These are phyloP conservation scores for Trichoderma arundinaceum DNA, from an alignment of 2,329 filamentous ascomycete species.

Conservation along the genomic window DNA sequence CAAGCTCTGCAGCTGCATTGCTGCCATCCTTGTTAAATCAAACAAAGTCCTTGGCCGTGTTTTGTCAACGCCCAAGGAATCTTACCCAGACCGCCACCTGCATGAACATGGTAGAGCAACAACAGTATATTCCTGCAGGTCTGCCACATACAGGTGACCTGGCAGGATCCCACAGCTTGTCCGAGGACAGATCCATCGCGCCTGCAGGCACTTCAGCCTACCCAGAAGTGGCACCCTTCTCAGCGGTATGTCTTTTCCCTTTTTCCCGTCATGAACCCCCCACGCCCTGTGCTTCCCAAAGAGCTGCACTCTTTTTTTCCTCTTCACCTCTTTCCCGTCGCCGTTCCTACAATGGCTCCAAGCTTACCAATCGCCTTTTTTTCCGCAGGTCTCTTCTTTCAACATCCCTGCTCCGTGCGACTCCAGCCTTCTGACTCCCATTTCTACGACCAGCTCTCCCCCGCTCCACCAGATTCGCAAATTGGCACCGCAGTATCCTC, in stretches of 20 bases:
- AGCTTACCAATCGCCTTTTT: slow-evolving; percentile 20
- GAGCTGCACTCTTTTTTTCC: slow-evolving; percentile 5
- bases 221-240: slow-evolving; percentile 42
- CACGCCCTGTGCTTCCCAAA: neutral
- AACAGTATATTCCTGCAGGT: slow-evolving; percentile 44
- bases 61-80: slow-evolving; percentile 27
- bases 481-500: slow-evolving; percentile 49
- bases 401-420: slow-evolving; percentile 48
- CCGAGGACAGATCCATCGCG: slow-evolving; percentile 38
- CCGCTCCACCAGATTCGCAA: slow-evolving; percentile 53
- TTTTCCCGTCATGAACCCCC: neutral
- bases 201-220: slow-evolving; percentile 37
- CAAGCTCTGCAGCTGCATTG: slow-evolving; percentile 3
- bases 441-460: slow-evolving; percentile 56
- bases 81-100: slow-evolving; percentile 6
- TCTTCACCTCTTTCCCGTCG: neutral
- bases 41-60: slow-evolving; percentile 7
- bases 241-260: slow-evolving; percentile 41
- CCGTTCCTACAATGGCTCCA: slow-evolving; percentile 3
- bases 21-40: neutral
- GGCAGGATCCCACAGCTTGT: slow-evolving; percentile 40
- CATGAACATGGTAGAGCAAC: slow-evolving; percentile 47
- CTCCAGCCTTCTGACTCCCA: slow-evolving; percentile 56
- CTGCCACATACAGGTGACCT: slow-evolving; percentile 43
- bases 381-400: slow-evolving; percentile 42